phyloP scores from a whole-genome alignment of 306 rosid genomes.

The Malus domestica region ASM211411v1 NC_041792.1:29155407-29155906 shows the following conservation, averaged over 20 bases:
- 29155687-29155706: too few species aligned
- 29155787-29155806: conserved; percentile 86
- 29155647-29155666: background rate
- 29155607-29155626: background rate
- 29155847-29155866: conserved; percentile 77
- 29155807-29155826: conserved; percentile 72
- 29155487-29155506: background rate
- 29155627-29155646: background rate
- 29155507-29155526: background rate
- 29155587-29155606: background rate
- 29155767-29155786: conserved; percentile 68
- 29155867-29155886: conserved; percentile 49
- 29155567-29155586: background rate
- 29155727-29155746: conserved; percentile 40
- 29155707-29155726: background rate
- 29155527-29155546: background rate
- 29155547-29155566: too few species aligned
- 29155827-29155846: conserved; percentile 87
- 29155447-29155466: background rate
- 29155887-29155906: conserved; percentile 4
- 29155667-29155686: background rate
- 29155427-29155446: background rate
- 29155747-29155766: conserved; percentile 78
- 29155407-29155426: background rate
- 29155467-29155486: background rate